phyloP scores from a whole-genome alignment of 2,329 filamentous ascomycete species.

The Pseudogymnoascus sp. region DNA sequence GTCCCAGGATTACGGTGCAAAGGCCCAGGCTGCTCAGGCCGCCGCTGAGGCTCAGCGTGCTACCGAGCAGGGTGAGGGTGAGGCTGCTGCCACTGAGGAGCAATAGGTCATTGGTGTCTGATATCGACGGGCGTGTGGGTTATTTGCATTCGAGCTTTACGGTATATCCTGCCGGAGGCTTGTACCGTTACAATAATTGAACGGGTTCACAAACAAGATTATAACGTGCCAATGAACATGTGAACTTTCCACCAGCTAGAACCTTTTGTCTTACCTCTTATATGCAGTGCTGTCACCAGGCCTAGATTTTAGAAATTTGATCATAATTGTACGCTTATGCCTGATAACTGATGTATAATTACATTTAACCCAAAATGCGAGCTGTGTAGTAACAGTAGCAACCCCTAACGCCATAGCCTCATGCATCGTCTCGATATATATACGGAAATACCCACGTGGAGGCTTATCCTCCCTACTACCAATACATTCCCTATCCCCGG shows the following conservation, averaged over 20 bases:
- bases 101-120: conserved; percentile 22
- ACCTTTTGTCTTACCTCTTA: neutral
- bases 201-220: conserved; percentile 18
- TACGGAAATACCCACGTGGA: conserved; percentile 2
- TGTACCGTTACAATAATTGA: conserved; percentile 24
- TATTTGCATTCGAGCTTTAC: conserved; percentile 24
- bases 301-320: conserved; percentile 6
- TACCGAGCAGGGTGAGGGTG: conserved; percentile 41
- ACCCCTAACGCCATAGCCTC: conserved; percentile 6
- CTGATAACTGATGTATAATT: neutral
- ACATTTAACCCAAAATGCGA: conserved; percentile 4
- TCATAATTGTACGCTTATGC: conserved; percentile 4
- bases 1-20: conserved; percentile 97
- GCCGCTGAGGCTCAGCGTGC: conserved; percentile 53
- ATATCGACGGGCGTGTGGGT: conserved; percentile 25
- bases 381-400: neutral
- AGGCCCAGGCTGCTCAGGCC: conserved; percentile 65
- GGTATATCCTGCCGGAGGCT: conserved; percentile 21
- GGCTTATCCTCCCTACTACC: neutral
- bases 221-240: conserved; percentile 23
- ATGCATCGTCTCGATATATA: conserved; percentile 6
- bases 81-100: conserved; percentile 38
- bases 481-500: neutral
- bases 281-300: neutral
- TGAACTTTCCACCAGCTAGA: conserved; percentile 28